Evolutionary conservation across 139 green algal species (phyloP).

Genomic region (Chlorella sp.): DNA sequence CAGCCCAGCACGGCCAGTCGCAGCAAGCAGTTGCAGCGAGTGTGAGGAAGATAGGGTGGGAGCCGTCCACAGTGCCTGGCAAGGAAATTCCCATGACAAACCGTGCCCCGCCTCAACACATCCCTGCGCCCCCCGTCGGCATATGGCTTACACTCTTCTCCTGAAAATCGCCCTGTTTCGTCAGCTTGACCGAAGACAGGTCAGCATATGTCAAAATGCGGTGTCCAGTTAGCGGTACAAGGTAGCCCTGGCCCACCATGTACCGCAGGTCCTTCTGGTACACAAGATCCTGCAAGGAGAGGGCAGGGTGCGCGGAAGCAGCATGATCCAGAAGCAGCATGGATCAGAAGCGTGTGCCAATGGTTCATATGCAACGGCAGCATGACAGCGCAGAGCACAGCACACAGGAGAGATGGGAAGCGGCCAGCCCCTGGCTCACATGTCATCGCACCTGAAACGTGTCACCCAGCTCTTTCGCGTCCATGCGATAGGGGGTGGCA

Average conservation of each 20-base stretch:
- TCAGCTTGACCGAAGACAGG: background rate
- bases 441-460: slow-evolving; percentile 4
- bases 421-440: background rate
- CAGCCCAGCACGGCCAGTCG: no score
- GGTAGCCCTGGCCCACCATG: slow-evolving; percentile 26
- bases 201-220: slow-evolving; percentile 4
- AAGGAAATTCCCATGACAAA: background rate
- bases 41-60: background rate
- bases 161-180: background rate
- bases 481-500: slow-evolving; percentile 32
- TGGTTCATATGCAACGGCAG: no score
- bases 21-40: background rate
- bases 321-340: no score
- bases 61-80: background rate
- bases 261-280: slow-evolving; percentile 22
- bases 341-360: no score
- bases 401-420: no score
- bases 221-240: background rate
- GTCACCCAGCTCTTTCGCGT: background rate
- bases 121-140: background rate
- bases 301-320: background rate
- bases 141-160: background rate
- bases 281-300: background rate
- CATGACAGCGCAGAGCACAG: no score
- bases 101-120: no score